Evolutionary conservation across 2,329 filamentous ascomycete species (phyloP).

Genomic region (Grosmannia clavigera): DNA sequence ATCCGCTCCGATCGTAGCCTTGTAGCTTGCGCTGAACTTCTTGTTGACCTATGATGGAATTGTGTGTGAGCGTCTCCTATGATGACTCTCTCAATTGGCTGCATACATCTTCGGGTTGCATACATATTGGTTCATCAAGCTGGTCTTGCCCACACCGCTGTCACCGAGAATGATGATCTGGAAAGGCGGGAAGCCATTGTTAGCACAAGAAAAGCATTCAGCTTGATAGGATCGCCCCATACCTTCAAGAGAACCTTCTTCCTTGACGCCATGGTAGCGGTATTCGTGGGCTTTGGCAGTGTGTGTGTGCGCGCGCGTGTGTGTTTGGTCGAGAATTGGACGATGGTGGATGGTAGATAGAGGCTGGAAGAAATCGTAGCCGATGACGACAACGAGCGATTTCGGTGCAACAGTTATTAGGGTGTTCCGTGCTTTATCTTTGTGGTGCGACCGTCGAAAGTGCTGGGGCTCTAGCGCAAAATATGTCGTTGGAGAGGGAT

Average conservation of each 20-base stretch:
- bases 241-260: constrained; percentile 92
- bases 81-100: too few species aligned
- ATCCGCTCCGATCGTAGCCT: constrained; percentile 96
- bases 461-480: not conserved
- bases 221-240: not conserved
- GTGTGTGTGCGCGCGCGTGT: not conserved
- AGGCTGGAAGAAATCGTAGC: not conserved
- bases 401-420: not conserved
- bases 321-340: not conserved
- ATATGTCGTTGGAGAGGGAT: not conserved
- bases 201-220: not conserved
- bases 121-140: constrained; percentile 99
- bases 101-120: constrained; percentile 20
- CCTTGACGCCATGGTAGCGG: constrained; percentile 54
- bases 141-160: constrained; percentile 98
- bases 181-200: constrained; percentile 2
- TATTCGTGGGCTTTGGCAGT: not conserved
- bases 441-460: not conserved
- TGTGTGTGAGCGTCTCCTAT: not conserved
- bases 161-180: constrained; percentile 98
- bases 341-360: not conserved
- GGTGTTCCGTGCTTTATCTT: not conserved
- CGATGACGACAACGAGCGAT: constrained; percentile 2
- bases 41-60: constrained; percentile 76
- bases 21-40: constrained; percentile 99